Percentiles rank a stretch among this genome's conserved stretches.
Conservation (phyloP, 75 land plant species). For the Sequoia sempervirens region DNA sequence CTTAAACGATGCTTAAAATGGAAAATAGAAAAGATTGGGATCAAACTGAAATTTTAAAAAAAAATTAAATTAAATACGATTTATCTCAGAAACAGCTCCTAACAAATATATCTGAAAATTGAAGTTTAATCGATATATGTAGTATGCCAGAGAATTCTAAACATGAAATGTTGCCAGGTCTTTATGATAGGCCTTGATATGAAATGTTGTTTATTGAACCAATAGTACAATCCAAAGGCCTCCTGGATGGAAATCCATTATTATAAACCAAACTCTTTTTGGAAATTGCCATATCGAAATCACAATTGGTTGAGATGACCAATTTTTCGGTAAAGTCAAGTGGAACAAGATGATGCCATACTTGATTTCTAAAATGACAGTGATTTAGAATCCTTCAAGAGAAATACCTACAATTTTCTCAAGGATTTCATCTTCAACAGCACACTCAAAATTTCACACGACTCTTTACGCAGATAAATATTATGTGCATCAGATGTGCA, state of each 20-base stretch:
- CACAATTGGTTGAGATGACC: slow-evolving; percentile 5
- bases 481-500: neutral
- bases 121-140: neutral
- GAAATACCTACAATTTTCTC: neutral
- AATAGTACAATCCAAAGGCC: neutral
- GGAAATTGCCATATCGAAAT: neutral
- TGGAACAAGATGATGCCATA: slow-evolving; percentile 2
- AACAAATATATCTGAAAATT: neutral
- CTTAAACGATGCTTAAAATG: neutral
- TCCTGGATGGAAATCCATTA: slow-evolving; percentile 10
- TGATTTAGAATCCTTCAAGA: neutral
- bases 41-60: neutral
- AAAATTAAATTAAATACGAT: neutral
- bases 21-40: neutral
- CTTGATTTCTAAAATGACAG: slow-evolving; percentile 2
- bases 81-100: neutral
- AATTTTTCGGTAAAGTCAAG: neutral
- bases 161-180: slow-evolving; percentile 2
- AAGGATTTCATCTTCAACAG: slow-evolving; percentile 2
- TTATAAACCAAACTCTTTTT: slow-evolving; percentile 1
- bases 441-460: neutral
- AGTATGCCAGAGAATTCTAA: neutral
- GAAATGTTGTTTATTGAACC: slow-evolving; percentile 3
- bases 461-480: slow-evolving; percentile 4
- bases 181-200: neutral